Base-by-base conservation (phyloP, 1,139 yeast genomes). In the Candida tunisiensis region DNA sequence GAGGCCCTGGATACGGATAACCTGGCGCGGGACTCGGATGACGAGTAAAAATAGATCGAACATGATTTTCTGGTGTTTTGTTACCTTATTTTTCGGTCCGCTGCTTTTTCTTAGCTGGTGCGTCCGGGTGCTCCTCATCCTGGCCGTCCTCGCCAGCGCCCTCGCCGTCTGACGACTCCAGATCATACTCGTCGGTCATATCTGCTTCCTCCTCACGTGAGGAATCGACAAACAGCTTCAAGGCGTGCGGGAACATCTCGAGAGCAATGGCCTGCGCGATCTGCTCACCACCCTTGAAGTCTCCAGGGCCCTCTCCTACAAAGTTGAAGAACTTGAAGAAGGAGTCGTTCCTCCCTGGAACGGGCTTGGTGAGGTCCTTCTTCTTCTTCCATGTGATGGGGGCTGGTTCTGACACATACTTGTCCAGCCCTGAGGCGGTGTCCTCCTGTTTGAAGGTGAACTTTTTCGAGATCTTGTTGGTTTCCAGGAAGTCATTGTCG, bases 171-270 rank as follows among this genome's bases (percentile, higher is more conserved):
- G 22, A 35, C 13, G 13, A 11, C 16, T 10, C 33, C 8, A 39
- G 19, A 15, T 37, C 38, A 23, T 32, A 36, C 25, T 36, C 42
- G 9, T 34, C 40, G 8, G 31, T 31, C 18, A 34, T 34, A 4
- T 38, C 26, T 3, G 30, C 30, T 8, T 43, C 45, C n/a, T n/a
- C n/a, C n/a, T n/a, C n/a, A n/a, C n/a, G n/a, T n/a, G n/a, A n/a
- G n/a, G n/a, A n/a, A n/a, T n/a, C n/a, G 14, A 32, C 35, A 31
- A 36, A 53, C 31, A 46, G 40, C 31, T 53, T 52, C 16, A 52
- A 36, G 1, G 62, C 62, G 24, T 51, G 51, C 7, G 61, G 62
- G 34, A 38, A 57, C 6, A 57, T 29, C 17, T 55, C 61, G 16
- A 53, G 60, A 14, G 49, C 41, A 15, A 57, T 33, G 8, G 45